These are phyloP conservation scores for Condylostoma magnum DNA, from an alignment of 169 alveolate genomes.

Conservation along the genomic window DNA sequence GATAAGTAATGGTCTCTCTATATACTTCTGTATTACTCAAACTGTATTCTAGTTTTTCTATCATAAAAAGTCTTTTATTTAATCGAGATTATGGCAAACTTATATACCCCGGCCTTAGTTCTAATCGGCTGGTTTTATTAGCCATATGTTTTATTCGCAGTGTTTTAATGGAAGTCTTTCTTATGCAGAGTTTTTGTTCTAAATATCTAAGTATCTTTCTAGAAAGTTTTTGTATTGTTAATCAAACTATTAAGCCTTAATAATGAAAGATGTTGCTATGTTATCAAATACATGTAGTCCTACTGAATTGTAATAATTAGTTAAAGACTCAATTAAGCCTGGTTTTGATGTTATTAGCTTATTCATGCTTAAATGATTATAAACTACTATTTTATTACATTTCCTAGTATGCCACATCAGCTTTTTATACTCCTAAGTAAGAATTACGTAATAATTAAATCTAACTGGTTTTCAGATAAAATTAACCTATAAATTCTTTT, in stretches of 20 bases:
- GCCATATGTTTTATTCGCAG: neutral
- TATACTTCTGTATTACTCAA: slow-evolving; percentile 60
- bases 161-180: slow-evolving; percentile 9
- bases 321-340: neutral
- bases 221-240: neutral
- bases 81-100: neutral
- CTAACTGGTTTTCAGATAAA: too few relatives aligned
- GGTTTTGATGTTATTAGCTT: neutral
- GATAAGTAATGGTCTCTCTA: slow-evolving; percentile 62
- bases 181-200: neutral
- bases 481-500: too few relatives aligned
- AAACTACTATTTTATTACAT: neutral
- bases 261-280: slow-evolving; percentile 7
- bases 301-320: neutral
- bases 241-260: neutral
- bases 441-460: too few relatives aligned
- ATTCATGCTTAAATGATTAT: neutral
- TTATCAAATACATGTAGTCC: neutral
- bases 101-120: neutral
- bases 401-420: too few relatives aligned
- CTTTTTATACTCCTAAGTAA: too few relatives aligned
- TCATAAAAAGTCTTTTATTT: neutral
- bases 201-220: neutral
- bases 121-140: neutral
- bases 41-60: neutral